Conservation (phyloP, 2,329 filamentous ascomycete species). For the Metarhizium anisopliae region DNA sequence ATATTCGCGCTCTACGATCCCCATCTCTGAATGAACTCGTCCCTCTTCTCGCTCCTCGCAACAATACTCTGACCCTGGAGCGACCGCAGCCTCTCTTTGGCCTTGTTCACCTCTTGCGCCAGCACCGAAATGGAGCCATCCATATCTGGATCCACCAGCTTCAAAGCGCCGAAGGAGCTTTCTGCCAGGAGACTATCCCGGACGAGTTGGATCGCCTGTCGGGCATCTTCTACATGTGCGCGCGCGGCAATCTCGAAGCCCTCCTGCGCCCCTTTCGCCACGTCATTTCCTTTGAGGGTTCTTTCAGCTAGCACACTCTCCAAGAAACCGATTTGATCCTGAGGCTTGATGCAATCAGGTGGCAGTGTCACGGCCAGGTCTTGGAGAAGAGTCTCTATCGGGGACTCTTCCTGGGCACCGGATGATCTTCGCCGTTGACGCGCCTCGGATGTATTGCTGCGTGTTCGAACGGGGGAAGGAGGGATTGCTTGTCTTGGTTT, state of each 20-base stretch:
- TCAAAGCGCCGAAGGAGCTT: slow-evolving; percentile 37
- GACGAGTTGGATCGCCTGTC: slow-evolving; percentile 38
- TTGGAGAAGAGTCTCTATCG: slow-evolving; percentile 39
- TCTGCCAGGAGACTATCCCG: slow-evolving; percentile 45
- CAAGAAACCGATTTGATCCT: slow-evolving; percentile 21
- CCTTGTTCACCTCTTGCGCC: slow-evolving; percentile 33
- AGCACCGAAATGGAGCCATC: slow-evolving; percentile 40
- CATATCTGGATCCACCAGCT: slow-evolving; percentile 43
- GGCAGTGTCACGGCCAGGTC: slow-evolving; percentile 36
- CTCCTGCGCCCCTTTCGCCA: slow-evolving; percentile 37
- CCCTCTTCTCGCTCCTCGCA: slow-evolving; percentile 35
- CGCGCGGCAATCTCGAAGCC: slow-evolving; percentile 37
- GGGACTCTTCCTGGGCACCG: slow-evolving; percentile 25
- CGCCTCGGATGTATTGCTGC: slow-evolving; percentile 13
- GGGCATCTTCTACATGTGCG: slow-evolving; percentile 36
- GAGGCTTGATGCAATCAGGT: not conserved
- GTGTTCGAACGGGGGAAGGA: slow-evolving; percentile 25
- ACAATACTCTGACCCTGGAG: slow-evolving; percentile 28
- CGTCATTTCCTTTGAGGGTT: slow-evolving; percentile 31
- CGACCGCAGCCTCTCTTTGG: slow-evolving; percentile 27
- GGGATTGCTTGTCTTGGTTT: slow-evolving; percentile 16
- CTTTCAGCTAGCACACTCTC: slow-evolving; percentile 30
- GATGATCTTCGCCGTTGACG: slow-evolving; percentile 26
- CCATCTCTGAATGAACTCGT: slow-evolving; percentile 35
- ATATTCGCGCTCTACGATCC: not conserved